Conservation (phyloP, 2,329 filamentous ascomycete genomes). For the Epichloe coenophiala region DNA sequence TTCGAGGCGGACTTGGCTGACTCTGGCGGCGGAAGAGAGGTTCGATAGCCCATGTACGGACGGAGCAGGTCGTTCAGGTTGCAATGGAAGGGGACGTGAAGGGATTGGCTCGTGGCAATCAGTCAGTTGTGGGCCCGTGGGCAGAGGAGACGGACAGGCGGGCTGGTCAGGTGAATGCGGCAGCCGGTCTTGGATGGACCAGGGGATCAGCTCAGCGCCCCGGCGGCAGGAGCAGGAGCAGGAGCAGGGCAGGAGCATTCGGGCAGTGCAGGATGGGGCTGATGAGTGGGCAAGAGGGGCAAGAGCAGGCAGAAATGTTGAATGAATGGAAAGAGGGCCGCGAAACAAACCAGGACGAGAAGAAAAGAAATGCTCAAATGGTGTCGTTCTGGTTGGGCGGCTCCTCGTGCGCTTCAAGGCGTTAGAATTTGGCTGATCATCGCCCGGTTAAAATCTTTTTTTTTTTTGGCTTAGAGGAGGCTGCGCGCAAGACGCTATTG, state of each 20-base stretch:
- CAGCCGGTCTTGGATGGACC: neutral
- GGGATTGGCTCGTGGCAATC: slow-evolving; percentile 3
- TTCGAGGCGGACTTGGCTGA: neutral
- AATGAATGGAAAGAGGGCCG: too few relatives aligned
- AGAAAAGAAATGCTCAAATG: too few relatives aligned
- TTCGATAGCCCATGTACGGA: neutral
- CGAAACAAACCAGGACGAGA: too few relatives aligned
- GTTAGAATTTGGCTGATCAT: too few relatives aligned
- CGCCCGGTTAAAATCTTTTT: too few relatives aligned
- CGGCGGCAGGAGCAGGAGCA: slow-evolving; percentile 1
- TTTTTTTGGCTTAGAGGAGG: neutral
- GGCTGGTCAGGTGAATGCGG: slow-evolving; percentile 7
- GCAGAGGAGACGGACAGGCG: neutral
- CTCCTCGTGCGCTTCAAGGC: too few relatives aligned
- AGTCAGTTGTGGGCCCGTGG: slow-evolving; percentile 3
- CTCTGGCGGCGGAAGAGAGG: neutral
- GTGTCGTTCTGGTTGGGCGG: too few relatives aligned
- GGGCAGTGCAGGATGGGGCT: neutral
- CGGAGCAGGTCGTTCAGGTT: neutral
- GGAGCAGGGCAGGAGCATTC: neutral
- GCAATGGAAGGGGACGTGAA: neutral
- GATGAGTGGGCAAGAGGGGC: too few relatives aligned
- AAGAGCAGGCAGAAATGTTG: too few relatives aligned
- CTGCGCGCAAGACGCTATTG: neutral
- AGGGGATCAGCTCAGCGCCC: neutral